Percentiles rank a stretch among this genome's conserved stretches.
Conservation (phyloP, 1,284 basidiomycete genomes). For the Tylopilus orsonianus region DNA sequence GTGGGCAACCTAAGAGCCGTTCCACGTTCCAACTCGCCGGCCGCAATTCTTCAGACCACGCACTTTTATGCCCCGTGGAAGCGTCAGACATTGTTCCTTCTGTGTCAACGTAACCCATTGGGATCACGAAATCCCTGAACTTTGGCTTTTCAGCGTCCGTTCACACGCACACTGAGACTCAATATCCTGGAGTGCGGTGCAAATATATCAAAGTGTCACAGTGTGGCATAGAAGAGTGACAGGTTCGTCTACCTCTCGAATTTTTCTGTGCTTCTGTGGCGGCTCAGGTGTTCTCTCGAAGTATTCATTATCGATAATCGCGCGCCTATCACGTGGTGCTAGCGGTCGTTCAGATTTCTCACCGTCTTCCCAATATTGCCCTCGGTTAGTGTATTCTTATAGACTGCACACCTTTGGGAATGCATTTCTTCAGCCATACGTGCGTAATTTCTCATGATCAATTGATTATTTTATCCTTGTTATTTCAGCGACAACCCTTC, state of each 20-base stretch:
- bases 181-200: conserved; percentile 10
- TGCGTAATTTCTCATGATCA: conserved; percentile 10
- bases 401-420: background rate
- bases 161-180: conserved; percentile 22
- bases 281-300: conserved; percentile 21
- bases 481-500: conserved; percentile 1
- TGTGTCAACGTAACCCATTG: conserved; percentile 4
- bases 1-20: conserved; percentile 2
- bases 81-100: conserved; percentile 7
- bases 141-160: conserved; percentile 17
- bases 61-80: background rate
- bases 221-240: conserved; percentile 21
- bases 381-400: conserved; percentile 1
- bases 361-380: background rate
- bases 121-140: conserved; percentile 21
- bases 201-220: conserved; percentile 23
- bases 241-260: conserved; percentile 26
- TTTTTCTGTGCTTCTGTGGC: conserved; percentile 32
- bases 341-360: conserved; percentile 2
- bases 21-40: background rate
- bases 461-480: background rate
- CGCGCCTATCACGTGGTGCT: conserved; percentile 22
- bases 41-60: background rate
- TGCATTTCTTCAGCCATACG: conserved; percentile 3
- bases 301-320: conserved; percentile 28